Percentiles rank a stretch among this genome's conserved stretches.
These are phyloP conservation scores for Leccinum longicurvipes DNA, from an alignment of 768 basidiomycete species.

Conservation along the genomic window DNA sequence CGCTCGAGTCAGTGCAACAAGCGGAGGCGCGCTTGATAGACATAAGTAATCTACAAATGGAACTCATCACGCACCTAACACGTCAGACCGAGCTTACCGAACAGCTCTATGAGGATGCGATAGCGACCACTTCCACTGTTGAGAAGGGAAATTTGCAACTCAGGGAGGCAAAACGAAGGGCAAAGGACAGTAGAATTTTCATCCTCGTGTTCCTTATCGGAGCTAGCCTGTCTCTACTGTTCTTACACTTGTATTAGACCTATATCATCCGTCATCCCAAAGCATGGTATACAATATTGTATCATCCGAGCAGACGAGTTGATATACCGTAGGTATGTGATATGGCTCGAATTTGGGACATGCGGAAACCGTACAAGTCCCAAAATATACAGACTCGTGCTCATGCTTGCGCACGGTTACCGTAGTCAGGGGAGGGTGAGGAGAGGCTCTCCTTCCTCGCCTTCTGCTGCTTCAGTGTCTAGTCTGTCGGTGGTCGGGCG, in stretches of 20 bases:
- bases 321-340: not conserved
- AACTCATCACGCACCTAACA: constrained; percentile 83
- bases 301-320: not conserved
- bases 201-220: constrained; percentile 90
- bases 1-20: constrained; percentile 83
- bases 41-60: constrained; percentile 90
- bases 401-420: not conserved
- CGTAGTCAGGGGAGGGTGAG: constrained; percentile 6
- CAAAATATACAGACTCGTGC: not conserved
- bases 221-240: constrained; percentile 86
- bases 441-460: constrained; percentile 60
- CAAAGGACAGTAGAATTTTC: constrained; percentile 84
- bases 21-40: constrained; percentile 91
- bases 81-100: constrained; percentile 91
- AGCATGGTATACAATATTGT: constrained; percentile 4
- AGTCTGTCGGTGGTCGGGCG: constrained; percentile 49
- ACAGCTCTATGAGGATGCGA: constrained; percentile 91
- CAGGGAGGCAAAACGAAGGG: constrained; percentile 82
- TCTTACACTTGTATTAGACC: constrained; percentile 86
- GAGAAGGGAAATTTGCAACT: constrained; percentile 90
- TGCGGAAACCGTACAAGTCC: not conserved
- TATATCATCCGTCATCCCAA: constrained; percentile 3
- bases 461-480: constrained; percentile 58
- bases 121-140: constrained; percentile 79
- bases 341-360: not conserved